phyloP scores from a whole-genome alignment of 768 basidiomycete genomes.

The Serendipita vermifera region DNA sequence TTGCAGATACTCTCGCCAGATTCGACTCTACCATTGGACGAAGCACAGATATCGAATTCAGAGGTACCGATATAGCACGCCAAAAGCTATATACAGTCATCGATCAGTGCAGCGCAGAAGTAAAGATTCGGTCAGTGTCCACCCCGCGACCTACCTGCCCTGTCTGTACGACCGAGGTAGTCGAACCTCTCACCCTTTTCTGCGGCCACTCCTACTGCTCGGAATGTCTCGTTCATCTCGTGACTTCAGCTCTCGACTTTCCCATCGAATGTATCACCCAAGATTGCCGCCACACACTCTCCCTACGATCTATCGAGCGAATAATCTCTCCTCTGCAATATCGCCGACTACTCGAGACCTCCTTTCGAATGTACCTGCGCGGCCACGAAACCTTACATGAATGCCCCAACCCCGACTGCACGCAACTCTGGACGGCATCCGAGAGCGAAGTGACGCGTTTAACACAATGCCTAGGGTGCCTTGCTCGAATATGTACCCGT shows the following conservation, averaged over 20 bases:
- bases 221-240: background rate
- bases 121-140: background rate
- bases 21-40: conserved; percentile 4
- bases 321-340: background rate
- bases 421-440: background rate
- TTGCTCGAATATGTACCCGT: background rate
- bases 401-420: background rate
- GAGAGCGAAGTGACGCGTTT: background rate
- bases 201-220: background rate
- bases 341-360: background rate
- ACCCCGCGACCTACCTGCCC: background rate
- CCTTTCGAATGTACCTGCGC: background rate
- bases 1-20: background rate
- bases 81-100: conserved; percentile 1
- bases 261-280: background rate
- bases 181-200: background rate
- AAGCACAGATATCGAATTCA: background rate
- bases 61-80: background rate
- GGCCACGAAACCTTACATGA: background rate
- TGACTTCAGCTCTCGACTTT: conserved; percentile 3
- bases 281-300: background rate
- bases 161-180: background rate
- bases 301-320: background rate
- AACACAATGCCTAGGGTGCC: background rate
- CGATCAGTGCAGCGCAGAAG: background rate